phyloP scores from a whole-genome alignment of 2,329 filamentous ascomycete species.

The Fusarium aywerte region DNA sequence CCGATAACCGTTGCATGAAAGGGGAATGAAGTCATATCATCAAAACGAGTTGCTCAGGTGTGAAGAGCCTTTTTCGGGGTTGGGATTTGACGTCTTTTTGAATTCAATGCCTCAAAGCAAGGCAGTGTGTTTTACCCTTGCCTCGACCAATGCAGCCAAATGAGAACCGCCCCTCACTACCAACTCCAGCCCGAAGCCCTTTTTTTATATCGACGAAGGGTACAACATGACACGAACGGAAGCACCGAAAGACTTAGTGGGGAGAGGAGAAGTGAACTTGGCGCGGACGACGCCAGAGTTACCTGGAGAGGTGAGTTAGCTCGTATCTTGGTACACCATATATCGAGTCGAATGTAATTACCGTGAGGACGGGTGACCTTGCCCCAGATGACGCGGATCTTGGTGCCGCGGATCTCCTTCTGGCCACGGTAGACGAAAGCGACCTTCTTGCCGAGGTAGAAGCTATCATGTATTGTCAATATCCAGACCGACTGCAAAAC shows the following conservation, averaged over 20 bases:
- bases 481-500: conserved; percentile 9
- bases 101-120: conserved; percentile 67
- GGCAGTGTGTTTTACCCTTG: conserved; percentile 65
- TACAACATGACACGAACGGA: conserved; percentile 98
- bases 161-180: conserved; percentile 70
- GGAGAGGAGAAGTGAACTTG: conserved; percentile 96
- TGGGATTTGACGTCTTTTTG: conserved; percentile 60
- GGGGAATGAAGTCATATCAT: conserved; percentile 36
- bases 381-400: conserved; percentile 99
- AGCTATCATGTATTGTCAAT: conserved; percentile 60
- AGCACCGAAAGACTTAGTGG: conserved; percentile 95
- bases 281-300: conserved; percentile 98
- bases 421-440: conserved; percentile 98
- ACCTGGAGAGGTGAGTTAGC: conserved; percentile 62
- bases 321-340: not conserved
- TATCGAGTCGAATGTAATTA: conserved; percentile 58
- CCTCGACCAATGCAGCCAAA: conserved; percentile 69
- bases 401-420: conserved; percentile 95
- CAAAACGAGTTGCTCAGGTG: conserved; percentile 42
- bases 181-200: conserved; percentile 67
- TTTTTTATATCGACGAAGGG: conserved; percentile 96
- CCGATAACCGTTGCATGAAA: conserved; percentile 40
- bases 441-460: conserved; percentile 99
- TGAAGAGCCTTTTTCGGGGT: conserved; percentile 44
- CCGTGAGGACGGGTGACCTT: conserved; percentile 96